Evolutionary conservation across 129 eudicot genomes (phyloP), one percentile per base, ranked within the genome.

Genomic region (Saposhnikovia divaricata): DNA sequence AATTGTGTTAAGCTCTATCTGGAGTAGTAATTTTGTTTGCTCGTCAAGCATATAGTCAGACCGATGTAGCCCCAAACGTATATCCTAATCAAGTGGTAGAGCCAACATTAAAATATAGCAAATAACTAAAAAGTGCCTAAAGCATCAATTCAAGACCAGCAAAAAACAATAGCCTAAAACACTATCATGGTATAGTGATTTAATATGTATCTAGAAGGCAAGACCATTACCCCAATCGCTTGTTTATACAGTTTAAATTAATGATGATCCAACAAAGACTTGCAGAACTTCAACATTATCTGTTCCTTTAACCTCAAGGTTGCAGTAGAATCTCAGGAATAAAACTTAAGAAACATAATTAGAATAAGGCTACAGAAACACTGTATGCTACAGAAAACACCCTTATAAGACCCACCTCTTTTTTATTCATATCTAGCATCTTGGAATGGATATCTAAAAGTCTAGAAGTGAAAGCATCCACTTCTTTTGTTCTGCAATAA

Each of bases 31-130:
- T 81, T 90, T 90, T 73, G 99, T 95, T 81, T 95, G 89, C 79
- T 89, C 96, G 76, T 95, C 99, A 83, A 95, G 92, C 99, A 95
- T 95, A 75, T 95, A 95, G 82, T 95, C 99, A 21, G 99, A 95
- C 74, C 99, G 96, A 82, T 95, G 97, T 72, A 95, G 83, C 65
- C 99, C 99, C 89, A 95, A 88, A 77, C 99, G 99, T 81, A 95
- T 90, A 46, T 95, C 97, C 99, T 95, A 85, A 37, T 18, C 34
- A 79, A 76, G 53, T 63, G 75, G 75, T 47, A 79, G 11, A 76
- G 50, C 79, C 27, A 59, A 76, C 0, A 68, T 86, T 68, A 82
- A 84, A 45, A 76, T 61, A 80, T 59, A 14, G 70, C 77, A 37
- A 25, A 46, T 63, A 80, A 37, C 74, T 46, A 43, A 9, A 61